Evolutionary conservation across 257 asterid species (phyloP), one percentile per base, ranked within the genome.

Genomic region (Apocynum venetum): DNA sequence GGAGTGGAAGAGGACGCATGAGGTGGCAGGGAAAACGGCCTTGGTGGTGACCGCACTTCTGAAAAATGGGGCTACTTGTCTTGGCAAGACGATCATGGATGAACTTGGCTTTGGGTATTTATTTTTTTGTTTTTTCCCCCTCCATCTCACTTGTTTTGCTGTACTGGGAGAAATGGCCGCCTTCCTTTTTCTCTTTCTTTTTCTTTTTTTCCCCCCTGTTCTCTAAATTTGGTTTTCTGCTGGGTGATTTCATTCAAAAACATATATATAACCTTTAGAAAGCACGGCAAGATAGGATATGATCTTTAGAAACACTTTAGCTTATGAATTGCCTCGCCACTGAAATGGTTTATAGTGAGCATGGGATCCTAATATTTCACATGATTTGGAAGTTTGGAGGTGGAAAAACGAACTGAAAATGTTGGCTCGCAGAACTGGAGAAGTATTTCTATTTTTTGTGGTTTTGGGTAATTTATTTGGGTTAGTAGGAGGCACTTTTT

Each of bases 21-120:
- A 88, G 80, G 95, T 76, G 44, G 96, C 97, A 6, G 88, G 83
- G 56, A 86, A 86, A 81, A 91, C 93, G 5, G 98, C 99, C 61
- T 40, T 91, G 78, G 93, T 87, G 76, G 94, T 96, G 59, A 88
- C 96, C 11, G 71, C 84, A 31, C 83, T 96, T 89, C 86, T 96
- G 76, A 87, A 79, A 82, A 88, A 81, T 76, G 99, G 98, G 47
- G 92, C 97, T 8, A 83, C 95, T 65, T 96, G 97, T 80, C 83
- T 82, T 84, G 98, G 99, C 61, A 93, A 88, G 93, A 88, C 97
- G 6, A 88, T 89, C 84, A 91, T 96, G 94, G 97, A 86, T 81
- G 97, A 93, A 85, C 89, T 96, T 83, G 98, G 97, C 73, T 84
- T 85, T 77, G 99, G 99, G 99, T 96, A 90, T 76, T 47, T 40